Conservation (phyloP, 2,329 filamentous ascomycete genomes). For the Bipolaris zeicola region DNA sequence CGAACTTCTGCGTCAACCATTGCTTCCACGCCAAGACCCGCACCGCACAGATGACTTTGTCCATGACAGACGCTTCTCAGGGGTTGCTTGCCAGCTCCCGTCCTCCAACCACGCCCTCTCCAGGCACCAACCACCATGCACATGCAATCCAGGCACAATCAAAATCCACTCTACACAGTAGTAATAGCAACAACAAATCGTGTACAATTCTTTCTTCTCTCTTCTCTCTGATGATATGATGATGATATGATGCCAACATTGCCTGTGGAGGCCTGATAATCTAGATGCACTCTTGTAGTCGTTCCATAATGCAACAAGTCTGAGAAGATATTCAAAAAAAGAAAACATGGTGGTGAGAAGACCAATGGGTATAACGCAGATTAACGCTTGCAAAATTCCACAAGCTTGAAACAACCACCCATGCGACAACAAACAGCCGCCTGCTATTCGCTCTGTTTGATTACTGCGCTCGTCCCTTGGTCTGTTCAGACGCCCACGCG, state of each 20-base stretch:
- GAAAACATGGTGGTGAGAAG: neutral
- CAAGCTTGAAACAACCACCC: constrained; percentile 11
- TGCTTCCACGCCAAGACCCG: neutral
- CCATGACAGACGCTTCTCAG: neutral
- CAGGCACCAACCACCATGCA: neutral
- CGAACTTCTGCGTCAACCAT: neutral
- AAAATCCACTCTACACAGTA: too few species aligned
- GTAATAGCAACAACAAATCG: too few species aligned
- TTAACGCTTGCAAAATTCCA: constrained; percentile 11
- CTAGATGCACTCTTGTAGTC: constrained; percentile 18
- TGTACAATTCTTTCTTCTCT: neutral
- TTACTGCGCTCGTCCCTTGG: constrained; percentile 16
- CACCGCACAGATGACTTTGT: neutral
- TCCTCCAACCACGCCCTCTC: too few species aligned
- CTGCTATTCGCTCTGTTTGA: neutral
- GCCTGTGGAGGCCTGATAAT: constrained; percentile 22
- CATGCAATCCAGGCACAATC: neutral
- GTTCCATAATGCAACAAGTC: too few species aligned
- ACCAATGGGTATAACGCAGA: constrained; percentile 23
- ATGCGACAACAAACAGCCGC: constrained; percentile 2
- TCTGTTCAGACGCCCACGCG: constrained; percentile 26
- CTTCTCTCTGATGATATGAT: neutral
- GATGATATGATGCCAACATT: constrained; percentile 4
- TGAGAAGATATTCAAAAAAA: neutral
- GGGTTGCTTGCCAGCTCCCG: neutral